A percentile compares a stretch with the other conserved stretches of the same genome.
These are phyloP conservation scores for Colletotrichum costaricense DNA, from an alignment of 2,329 filamentous ascomycete genomes.

Conservation along the genomic window DNA sequence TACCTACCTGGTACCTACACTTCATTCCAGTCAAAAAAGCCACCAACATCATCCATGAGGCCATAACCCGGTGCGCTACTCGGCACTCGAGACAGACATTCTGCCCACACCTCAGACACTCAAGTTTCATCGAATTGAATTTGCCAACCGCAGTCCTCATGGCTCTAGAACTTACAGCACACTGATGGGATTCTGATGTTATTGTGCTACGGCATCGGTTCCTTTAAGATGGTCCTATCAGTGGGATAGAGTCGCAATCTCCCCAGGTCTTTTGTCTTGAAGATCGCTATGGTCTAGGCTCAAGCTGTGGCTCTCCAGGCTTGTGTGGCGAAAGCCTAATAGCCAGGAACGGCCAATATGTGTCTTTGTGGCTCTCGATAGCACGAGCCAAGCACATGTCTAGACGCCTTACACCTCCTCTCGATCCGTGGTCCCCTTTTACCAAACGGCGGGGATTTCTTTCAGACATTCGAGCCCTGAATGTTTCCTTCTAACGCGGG, in stretches of 20 bases:
- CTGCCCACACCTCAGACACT: neutral
- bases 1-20: neutral
- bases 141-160: neutral
- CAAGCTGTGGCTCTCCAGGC: neutral
- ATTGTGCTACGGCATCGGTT: too few species aligned
- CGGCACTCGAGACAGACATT: neutral
- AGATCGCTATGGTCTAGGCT: neutral
- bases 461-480: neutral
- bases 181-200: neutral
- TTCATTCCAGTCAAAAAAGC: neutral
- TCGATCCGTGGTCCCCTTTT: neutral
- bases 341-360: neutral
- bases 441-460: neutral
- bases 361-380: neutral
- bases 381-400: neutral
- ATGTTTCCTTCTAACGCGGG: neutral
- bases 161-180: neutral
- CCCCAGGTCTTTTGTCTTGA: neutral
- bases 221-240: neutral
- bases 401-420: neutral
- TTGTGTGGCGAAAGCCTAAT: neutral
- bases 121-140: neutral
- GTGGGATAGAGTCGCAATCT: neutral
- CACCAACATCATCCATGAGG: neutral
- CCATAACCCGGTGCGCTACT: neutral